Conservation (phyloP, 2,329 filamentous ascomycete species). For the Waltergamsia citrina region DNA sequence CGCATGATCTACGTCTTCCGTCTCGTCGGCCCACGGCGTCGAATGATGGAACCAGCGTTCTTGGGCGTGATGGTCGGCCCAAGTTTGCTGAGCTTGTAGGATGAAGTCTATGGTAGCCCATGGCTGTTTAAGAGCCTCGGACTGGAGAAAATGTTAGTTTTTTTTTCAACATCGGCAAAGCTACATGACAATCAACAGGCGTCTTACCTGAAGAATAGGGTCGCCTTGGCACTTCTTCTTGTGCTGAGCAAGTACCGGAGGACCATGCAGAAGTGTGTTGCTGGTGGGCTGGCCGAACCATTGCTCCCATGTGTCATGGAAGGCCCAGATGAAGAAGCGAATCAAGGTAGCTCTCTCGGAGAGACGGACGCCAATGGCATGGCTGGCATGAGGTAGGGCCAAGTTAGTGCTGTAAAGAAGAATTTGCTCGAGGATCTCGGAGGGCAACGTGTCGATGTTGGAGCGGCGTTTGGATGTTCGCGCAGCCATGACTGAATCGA, state of each 20-base stretch:
- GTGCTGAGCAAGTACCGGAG: constrained; percentile 1
- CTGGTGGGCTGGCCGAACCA: constrained; percentile 19
- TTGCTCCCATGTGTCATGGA: constrained; percentile 27
- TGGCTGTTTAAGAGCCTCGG: constrained; percentile 28
- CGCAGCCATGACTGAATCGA: constrained; percentile 18
- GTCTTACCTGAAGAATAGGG: constrained; percentile 25
- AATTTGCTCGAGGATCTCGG: constrained; percentile 44
- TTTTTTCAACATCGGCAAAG: constrained; percentile 4
- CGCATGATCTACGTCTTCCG: not conserved
- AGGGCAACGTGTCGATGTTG: constrained; percentile 29
- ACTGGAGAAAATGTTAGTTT: constrained; percentile 19
- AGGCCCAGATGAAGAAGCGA: constrained; percentile 24
- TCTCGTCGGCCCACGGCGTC: constrained; percentile 8
- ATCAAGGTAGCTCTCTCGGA: constrained; percentile 28
- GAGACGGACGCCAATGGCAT: constrained; percentile 33
- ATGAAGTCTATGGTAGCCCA: constrained; percentile 37
- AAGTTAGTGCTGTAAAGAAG: constrained; percentile 39
- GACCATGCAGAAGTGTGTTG: constrained; percentile 7
- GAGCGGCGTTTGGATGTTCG: constrained; percentile 14
- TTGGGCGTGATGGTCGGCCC: constrained; percentile 28
- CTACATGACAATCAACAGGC: constrained; percentile 7
- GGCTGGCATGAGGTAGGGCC: constrained; percentile 33
- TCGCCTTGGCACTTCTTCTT: constrained; percentile 19
- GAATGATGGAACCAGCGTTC: constrained; percentile 23
- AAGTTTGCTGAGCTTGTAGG: constrained; percentile 36